Evolutionary conservation across 169 alveolate genomes (phyloP), one percentile per base, ranked within the genome.

Genomic region (Amoebophrya sp.): DNA sequence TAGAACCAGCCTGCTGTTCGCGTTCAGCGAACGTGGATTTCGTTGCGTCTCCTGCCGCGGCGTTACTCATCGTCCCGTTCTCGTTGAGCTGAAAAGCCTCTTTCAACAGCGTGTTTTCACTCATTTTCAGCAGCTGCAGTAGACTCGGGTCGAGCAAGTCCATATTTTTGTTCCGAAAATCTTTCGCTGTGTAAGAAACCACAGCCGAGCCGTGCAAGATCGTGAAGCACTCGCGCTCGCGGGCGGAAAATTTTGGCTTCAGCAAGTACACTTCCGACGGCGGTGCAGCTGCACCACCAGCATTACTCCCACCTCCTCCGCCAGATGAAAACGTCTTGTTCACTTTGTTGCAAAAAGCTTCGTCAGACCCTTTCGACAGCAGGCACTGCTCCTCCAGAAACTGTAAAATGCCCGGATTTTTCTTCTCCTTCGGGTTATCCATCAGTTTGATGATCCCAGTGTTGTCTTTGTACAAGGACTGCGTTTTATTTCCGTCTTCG

Each of bases 361-460:
- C 83, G 18, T 66, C 83, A 0, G 83, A 7, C 39, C 83, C 83
- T 25, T 66, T 66, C 1, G 83, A 66, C 39, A 66, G 32, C 83
- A 66, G 83, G 18, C 83, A 66, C 83, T 66, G 83, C 83, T 66
- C 83, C 35, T 66, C 83, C 35, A 66, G 32, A 66, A 66, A 66
- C 83, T 66, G 83, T 25, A 66, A 25, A n/a, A 66, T 66, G 7
- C 83, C 83, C 1, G 83, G 83, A n/a, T n/a, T n/a, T n/a, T n/a
- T n/a, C n/a, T n/a, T n/a, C 29, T 2, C 32, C 83, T 66, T 66
- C 35, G 32, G 38, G 35, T 66, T 66, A 25, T 66, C 83, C 7
- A 66, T 66, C 83, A 66, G 32, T 25, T 2, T 25, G 38, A 66
- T 0, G 35, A 66, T 25, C 2, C 18, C 83, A 1, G 29, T 3